Evolutionary conservation across 2,329 filamentous ascomycete genomes (phyloP), one percentile per base, ranked within the genome.

Genomic region (Didymellaceae sp.): DNA sequence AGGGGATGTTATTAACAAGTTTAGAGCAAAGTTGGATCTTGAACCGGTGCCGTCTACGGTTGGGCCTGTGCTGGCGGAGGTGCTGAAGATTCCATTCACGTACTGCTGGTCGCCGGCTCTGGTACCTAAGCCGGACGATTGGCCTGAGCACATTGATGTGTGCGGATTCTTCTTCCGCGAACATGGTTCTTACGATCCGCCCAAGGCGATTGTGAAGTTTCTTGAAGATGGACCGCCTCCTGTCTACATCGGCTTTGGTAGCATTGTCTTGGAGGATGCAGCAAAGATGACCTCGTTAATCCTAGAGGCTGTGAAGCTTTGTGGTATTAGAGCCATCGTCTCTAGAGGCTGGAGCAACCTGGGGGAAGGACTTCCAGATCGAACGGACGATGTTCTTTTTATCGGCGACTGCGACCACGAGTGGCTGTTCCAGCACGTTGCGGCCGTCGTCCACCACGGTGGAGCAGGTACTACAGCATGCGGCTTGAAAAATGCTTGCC

Each of bases 401-500:
- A 18, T 65, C 17, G 89, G 87, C 17, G 92, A 92, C 64, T 86
- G 87, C 34, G 90, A 90, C 0, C 90, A 95, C 57, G 90, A 94
- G 72, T 95, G 90, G 90, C 76, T 95, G 0, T 95, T 95, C 70
- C 79, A 89, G 55, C 84, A 82, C 32, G 89, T 94, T 2, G 86
- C 88, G 0, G 86, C 84, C 31, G 90, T 95, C 1, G 86, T 92
- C 4, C 90, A 95, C 64, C 90, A 94, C 54, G 90, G 90, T 13
- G 90, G 90, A 47, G 90, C 90, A 3, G 90, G 90, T n/a, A 95
- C 90, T 2, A 91, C 89, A 1, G 89, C 90, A 0, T 89, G 89
- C 0, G 90, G 90, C 6, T 86, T 95, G 51, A 82, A 86, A 14
- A 83, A 85, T 2, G 90, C 89, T 16, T 86, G 86, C 37, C 90